Conservation (phyloP, 75 land plant genomes). For the Sequoia sempervirens region DNA sequence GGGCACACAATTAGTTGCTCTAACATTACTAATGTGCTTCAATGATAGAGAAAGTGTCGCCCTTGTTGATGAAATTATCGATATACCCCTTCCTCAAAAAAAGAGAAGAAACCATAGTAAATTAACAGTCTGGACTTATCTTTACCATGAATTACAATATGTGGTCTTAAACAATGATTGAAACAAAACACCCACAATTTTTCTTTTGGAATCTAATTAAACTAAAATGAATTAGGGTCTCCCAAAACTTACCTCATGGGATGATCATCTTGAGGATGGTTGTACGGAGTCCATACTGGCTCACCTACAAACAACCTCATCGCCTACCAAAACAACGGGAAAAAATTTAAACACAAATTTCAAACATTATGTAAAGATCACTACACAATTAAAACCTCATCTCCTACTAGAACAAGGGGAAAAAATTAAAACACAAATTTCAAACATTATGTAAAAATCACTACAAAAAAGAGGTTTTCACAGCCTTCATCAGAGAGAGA, state of each 20-base stretch:
- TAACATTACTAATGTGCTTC: conserved; percentile 13
- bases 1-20: neutral
- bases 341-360: neutral
- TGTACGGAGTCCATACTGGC: conserved; percentile 94
- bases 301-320: conserved; percentile 95
- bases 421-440: neutral
- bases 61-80: conserved; percentile 35
- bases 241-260: conserved; percentile 52
- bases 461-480: too few species aligned
- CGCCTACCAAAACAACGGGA: conserved; percentile 39
- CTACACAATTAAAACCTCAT: conserved; percentile 52
- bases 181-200: neutral
- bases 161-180: neutral
- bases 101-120: neutral
- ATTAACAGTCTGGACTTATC: neutral
- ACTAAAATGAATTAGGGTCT: too few species aligned
- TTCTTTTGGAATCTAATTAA: neutral
- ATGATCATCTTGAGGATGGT: conserved; percentile 91
- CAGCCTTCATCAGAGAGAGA: too few species aligned
- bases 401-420: conserved; percentile 39
- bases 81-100: conserved; percentile 55
- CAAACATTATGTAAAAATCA: too few species aligned
- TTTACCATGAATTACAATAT: neutral
- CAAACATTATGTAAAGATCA: too few species aligned
- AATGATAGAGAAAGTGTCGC: conserved; percentile 10